Evolutionary conservation across 176 grass and related monocot species (phyloP).

Genomic region (Oryza meridionalis): DNA sequence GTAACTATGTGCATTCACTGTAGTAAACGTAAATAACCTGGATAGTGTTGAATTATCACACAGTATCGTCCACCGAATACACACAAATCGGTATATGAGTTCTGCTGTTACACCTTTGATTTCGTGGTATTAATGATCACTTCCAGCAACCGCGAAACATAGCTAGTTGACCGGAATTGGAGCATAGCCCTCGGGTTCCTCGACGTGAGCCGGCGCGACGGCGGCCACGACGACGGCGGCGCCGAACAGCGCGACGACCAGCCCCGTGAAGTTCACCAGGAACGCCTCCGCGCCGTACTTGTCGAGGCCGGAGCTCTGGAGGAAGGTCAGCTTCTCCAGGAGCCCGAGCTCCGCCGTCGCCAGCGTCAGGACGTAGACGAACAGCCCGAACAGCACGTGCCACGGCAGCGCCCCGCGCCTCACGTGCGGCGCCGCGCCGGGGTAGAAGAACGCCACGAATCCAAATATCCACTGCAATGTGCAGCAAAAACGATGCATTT

Average conservation of each 20-base stretch:
- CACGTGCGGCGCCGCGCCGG: slow-evolving; percentile 52
- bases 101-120: background rate
- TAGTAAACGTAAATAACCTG: background rate
- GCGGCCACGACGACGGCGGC: slow-evolving; percentile 63
- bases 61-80: background rate
- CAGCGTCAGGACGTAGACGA: slow-evolving; percentile 84
- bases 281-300: slow-evolving; percentile 81
- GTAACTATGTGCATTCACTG: background rate
- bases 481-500: background rate
- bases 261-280: slow-evolving; percentile 80
- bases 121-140: background rate
- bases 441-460: slow-evolving; percentile 75
- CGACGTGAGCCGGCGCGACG: slow-evolving; percentile 57
- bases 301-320: slow-evolving; percentile 70
- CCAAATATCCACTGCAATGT: slow-evolving; percentile 80
- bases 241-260: slow-evolving; percentile 73
- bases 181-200: slow-evolving; percentile 55
- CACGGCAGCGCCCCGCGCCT: slow-evolving; percentile 73
- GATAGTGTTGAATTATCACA: background rate
- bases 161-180: slow-evolving; percentile 55
- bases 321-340: slow-evolving; percentile 90
- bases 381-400: slow-evolving; percentile 85
- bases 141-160: background rate
- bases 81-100: background rate
- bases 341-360: slow-evolving; percentile 75